These are phyloP conservation scores for Straminergon stramineum DNA, from an alignment of 225 moss, liverwort and hornwort species.

Conservation along the genomic window DNA sequence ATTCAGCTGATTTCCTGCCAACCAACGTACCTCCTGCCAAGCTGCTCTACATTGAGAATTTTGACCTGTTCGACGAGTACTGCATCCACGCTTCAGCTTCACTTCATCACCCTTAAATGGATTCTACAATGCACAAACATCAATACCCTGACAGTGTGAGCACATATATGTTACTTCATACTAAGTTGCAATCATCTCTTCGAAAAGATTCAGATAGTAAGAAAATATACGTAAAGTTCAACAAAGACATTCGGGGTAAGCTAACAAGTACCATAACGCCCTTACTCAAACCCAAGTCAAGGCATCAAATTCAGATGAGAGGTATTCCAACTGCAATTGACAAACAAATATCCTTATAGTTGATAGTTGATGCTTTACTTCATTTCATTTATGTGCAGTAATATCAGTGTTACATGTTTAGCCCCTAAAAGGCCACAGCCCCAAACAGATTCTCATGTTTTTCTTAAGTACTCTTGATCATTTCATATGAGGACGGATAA, in stretches of 20 bases:
- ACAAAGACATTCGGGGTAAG: not conserved
- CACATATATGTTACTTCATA: not conserved
- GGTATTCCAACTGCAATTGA: not conserved
- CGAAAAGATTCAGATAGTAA: not conserved
- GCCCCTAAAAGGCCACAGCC: not conserved
- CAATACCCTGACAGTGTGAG: not conserved
- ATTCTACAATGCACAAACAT: slow-evolving; percentile 14
- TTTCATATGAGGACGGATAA: not conserved
- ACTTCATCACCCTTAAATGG: slow-evolving; percentile 23
- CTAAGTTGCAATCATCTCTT: not conserved
- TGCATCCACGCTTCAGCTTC: slow-evolving; percentile 4
- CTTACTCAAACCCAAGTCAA: not conserved
- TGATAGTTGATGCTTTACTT: not conserved
- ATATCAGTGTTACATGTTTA: no score
- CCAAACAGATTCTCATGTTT: not conserved
- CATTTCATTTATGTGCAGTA: not conserved
- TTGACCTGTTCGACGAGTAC: not conserved
- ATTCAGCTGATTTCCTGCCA: not conserved
- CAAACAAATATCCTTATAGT: not conserved
- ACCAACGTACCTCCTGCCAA: slow-evolving; percentile 66
- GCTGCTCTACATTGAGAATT: slow-evolving; percentile 32
- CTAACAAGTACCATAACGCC: not conserved
- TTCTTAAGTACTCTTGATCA: not conserved
- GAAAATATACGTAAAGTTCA: not conserved
- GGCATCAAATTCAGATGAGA: not conserved